Percentiles rank a stretch among this genome's conserved stretches.
Conservation (phyloP, 208 protist species). For the Phytomonas francai region DNA sequence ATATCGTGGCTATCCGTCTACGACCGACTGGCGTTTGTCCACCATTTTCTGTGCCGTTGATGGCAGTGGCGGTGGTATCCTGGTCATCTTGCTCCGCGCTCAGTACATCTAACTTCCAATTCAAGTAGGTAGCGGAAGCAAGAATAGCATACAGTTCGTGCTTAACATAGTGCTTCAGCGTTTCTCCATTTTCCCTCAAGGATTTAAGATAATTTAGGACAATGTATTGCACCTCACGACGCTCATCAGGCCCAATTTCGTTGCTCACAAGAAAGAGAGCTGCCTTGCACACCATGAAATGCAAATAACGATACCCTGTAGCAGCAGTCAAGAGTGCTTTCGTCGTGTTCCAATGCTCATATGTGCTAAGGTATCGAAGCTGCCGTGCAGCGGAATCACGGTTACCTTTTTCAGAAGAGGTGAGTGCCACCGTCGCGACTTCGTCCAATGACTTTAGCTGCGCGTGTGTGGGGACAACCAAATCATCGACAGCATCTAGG, state of each 20-base stretch:
- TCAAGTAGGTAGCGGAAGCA: slow-evolving; percentile 59
- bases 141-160: slow-evolving; percentile 69
- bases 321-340: slow-evolving; percentile 37
- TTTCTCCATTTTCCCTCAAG: slow-evolving; percentile 1
- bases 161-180: slow-evolving; percentile 25
- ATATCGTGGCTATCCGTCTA: slow-evolving; percentile 13
- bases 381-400: slow-evolving; percentile 48
- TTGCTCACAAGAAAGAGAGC: slow-evolving; percentile 83
- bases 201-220: neutral
- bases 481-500: neutral
- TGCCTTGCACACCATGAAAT: slow-evolving; percentile 76
- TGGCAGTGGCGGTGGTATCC: slow-evolving; percentile 18
- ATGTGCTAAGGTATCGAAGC: slow-evolving; percentile 73
- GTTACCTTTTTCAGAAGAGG: slow-evolving; percentile 37
- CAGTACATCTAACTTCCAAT: slow-evolving; percentile 61
- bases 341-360: slow-evolving; percentile 68
- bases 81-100: slow-evolving; percentile 22
- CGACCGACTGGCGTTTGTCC: neutral
- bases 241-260: slow-evolving; percentile 75
- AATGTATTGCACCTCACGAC: slow-evolving; percentile 31
- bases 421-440: slow-evolving; percentile 37
- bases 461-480: neutral
- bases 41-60: neutral
- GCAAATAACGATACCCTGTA: slow-evolving; percentile 29
- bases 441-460: slow-evolving; percentile 10